Evolutionary conservation across 2,329 filamentous ascomycete species (phyloP).

Genomic region (Sporothrix pseudoabietina): DNA sequence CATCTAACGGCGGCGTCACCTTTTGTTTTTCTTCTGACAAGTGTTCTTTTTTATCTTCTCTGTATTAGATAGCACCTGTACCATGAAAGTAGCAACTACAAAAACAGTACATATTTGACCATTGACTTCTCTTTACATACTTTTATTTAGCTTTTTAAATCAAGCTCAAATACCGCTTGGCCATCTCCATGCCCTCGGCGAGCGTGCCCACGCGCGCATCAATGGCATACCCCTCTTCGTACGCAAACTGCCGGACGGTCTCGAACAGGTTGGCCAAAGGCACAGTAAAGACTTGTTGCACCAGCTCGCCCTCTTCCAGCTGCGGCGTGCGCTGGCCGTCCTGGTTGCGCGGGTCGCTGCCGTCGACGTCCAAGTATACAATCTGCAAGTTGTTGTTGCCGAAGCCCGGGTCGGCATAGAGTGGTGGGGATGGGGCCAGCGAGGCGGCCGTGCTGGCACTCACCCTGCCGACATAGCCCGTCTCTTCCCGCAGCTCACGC

Average conservation of each 20-base stretch:
- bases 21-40: not conserved
- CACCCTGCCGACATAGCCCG: slow-evolving; percentile 60
- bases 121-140: not conserved
- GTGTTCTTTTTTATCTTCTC: not conserved
- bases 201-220: slow-evolving; percentile 77
- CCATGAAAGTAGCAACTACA: slow-evolving; percentile 20
- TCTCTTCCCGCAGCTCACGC: slow-evolving; percentile 67
- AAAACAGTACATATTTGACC: slow-evolving; percentile 3
- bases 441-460: not conserved
- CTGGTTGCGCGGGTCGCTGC: slow-evolving; percentile 68
- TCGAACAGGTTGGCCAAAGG: slow-evolving; percentile 65
- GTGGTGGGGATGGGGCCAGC: not conserved
- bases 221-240: slow-evolving; percentile 69
- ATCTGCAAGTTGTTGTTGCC: slow-evolving; percentile 68
- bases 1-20: not conserved
- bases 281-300: slow-evolving; percentile 70
- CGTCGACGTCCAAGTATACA: slow-evolving; percentile 74
- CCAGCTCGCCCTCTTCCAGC: slow-evolving; percentile 79
- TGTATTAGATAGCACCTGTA: slow-evolving; percentile 23
- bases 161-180: slow-evolving; percentile 52
- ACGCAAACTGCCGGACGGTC: slow-evolving; percentile 67
- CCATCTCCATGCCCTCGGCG: slow-evolving; percentile 76
- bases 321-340: slow-evolving; percentile 58
- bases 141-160: not conserved
- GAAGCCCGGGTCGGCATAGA: slow-evolving; percentile 59